phyloP scores from a whole-genome alignment of 2,329 filamentous ascomycete species.

The Sclerotinia minor region DNA sequence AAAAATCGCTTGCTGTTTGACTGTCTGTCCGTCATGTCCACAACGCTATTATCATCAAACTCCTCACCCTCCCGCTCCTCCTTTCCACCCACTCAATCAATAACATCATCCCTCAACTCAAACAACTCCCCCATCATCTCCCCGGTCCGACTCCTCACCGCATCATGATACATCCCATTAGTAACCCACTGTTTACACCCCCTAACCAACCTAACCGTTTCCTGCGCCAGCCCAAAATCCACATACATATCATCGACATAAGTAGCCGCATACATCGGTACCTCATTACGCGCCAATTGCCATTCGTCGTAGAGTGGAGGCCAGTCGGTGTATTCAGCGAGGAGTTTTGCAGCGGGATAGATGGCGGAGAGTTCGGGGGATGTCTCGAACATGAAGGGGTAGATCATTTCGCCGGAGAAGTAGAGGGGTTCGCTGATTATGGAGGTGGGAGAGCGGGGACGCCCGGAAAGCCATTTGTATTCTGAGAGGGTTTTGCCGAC shows the following conservation, averaged over 20 bases:
- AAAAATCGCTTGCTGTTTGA: no score
- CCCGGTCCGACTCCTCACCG: conserved; percentile 68
- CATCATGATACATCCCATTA: conserved; percentile 86
- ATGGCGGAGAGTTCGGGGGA: conserved; percentile 74
- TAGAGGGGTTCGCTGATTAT: conserved; percentile 57
- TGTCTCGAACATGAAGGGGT: conserved; percentile 78
- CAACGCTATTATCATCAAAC: no score
- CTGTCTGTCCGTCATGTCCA: no score
- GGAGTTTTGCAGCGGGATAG: conserved; percentile 64
- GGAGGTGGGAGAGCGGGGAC: conserved; percentile 39
- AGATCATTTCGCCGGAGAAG: conserved; percentile 94
- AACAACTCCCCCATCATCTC: conserved; percentile 79
- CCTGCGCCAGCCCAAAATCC: conserved; percentile 69
- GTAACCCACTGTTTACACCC: conserved; percentile 80
- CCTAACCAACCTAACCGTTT: conserved; percentile 73
- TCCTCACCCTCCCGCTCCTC: no score
- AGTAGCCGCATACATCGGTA: conserved; percentile 82
- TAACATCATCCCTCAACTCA: conserved; percentile 67
- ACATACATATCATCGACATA: conserved; percentile 94
- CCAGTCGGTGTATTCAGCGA: conserved; percentile 72
- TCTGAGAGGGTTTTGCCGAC: conserved; percentile 18
- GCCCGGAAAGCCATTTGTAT: conserved; percentile 46
- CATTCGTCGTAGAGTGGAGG: conserved; percentile 72
- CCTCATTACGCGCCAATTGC: conserved; percentile 72
- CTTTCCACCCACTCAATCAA: conserved; percentile 47